Base-by-base conservation (phyloP, 1,284 basidiomycete species). In the Takashimella tepidaria region DNA sequence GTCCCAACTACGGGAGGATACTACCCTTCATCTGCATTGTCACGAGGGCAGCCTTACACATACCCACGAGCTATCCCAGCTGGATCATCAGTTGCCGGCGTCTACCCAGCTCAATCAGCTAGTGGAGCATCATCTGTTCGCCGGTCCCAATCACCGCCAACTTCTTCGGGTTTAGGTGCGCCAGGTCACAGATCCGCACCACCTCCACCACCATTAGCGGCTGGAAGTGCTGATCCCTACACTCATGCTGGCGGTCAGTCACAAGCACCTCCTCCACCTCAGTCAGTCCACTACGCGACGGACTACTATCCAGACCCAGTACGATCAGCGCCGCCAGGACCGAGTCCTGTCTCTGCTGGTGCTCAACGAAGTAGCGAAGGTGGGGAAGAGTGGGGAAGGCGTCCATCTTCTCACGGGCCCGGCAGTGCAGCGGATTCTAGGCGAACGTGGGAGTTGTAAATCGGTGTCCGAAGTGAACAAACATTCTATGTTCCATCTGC, bases 401-500 rank as follows among this genome's bases (percentile, higher is more conserved):
- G 46, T 2, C 23, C 23, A 19, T 24, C 25, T 16, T 23, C 46
- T 19, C 16, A 12, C 3, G 24, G 16, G 20, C 46, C 13, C 46
- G 10, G 22, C 4, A 47, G 23, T 11, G 16, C 46, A n/a, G 51
- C 47, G n/a, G 41, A 48, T 16, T 23, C 46, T n/a, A 26, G 51
- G 3, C 45, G 51, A 20, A 37, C 51, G 13, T 53, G 51, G 51
- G 51, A 53, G 46, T 26, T 53, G 20, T 53, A 25, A 44, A 5
- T 47, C n/a, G n/a, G n/a, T n/a, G n/a, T n/a, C n/a, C n/a, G n/a
- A n/a, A n/a, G n/a, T n/a, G n/a, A n/a, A n/a, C n/a, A n/a, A n/a
- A n/a, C n/a, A n/a, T n/a, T n/a, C n/a, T n/a, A n/a, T n/a, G n/a
- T n/a, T n/a, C n/a, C n/a, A n/a, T n/a, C n/a, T n/a, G n/a, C n/a